phyloP scores from a whole-genome alignment of 768 basidiomycete species.

The Tylopilus sp. region DNA sequence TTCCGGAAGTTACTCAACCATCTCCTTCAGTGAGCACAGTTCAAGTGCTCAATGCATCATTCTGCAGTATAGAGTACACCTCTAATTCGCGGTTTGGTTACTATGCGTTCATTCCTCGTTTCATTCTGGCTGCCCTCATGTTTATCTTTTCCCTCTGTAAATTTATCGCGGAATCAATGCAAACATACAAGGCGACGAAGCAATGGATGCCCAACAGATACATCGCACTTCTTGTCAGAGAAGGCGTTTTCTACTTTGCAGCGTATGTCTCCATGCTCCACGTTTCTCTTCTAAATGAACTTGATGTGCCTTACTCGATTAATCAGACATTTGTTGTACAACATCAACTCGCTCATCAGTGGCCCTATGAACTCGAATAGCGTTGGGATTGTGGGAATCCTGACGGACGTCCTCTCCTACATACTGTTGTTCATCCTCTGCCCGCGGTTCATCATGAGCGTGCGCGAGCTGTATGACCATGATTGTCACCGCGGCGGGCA shows the following conservation, averaged over 20 bases:
- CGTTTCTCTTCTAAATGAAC: not conserved
- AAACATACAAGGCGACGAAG: not conserved
- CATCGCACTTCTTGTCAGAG: not conserved
- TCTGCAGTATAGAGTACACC: not conserved
- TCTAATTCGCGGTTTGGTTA: not conserved
- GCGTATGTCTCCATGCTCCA: not conserved
- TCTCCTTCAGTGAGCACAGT: not conserved
- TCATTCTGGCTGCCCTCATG: not conserved
- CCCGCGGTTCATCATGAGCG: conserved; percentile 19
- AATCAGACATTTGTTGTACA: not conserved
- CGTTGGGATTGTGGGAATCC: not conserved
- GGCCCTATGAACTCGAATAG: not conserved
- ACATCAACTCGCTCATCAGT: not conserved
- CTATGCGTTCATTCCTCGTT: not conserved
- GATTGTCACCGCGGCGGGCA: not conserved
- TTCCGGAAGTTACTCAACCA: not conserved
- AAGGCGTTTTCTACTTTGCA: not conserved
- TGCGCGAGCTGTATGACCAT: conserved; percentile 9
- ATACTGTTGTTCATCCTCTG: conserved; percentile 7
- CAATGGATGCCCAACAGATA: not conserved
- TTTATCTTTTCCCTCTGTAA: not conserved
- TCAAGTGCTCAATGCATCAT: not conserved
- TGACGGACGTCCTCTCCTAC: not conserved
- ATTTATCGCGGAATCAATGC: not conserved
- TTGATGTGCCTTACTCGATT: not conserved